A percentile compares a stretch with the other conserved stretches of the same genome.
phyloP scores from a whole-genome alignment of 2,329 filamentous ascomycete genomes.

The Hypoxylon sp. region DNA sequence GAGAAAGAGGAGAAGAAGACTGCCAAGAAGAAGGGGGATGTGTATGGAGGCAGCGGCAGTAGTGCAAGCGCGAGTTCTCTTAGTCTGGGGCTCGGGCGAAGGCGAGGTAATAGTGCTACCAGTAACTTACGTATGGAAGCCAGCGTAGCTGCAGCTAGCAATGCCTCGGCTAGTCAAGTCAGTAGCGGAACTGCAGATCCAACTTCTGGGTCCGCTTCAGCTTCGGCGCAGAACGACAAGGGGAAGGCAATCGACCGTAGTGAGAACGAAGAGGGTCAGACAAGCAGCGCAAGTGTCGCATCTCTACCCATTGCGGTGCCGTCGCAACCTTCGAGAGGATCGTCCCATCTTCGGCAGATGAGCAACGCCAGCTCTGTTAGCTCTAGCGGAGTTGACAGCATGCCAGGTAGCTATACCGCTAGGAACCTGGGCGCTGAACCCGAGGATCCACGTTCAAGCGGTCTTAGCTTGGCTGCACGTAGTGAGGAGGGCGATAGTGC shows the following conservation, averaged over 20 bases:
- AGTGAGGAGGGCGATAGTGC: conserved; percentile 65
- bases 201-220: conserved; percentile 50
- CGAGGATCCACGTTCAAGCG: conserved; percentile 67
- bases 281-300: conserved; percentile 54
- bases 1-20: conserved; percentile 88
- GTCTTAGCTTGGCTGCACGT: conserved; percentile 63
- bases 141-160: conserved; percentile 61
- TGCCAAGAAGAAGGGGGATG: conserved; percentile 71
- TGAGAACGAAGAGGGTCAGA: conserved; percentile 38
- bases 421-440: conserved; percentile 57
- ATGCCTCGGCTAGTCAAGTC: conserved; percentile 50
- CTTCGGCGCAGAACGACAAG: conserved; percentile 65
- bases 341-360: conserved; percentile 82
- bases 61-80: conserved; percentile 74
- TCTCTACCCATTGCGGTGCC: conserved; percentile 61
- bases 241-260: conserved; percentile 77
- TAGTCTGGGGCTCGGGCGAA: conserved; percentile 71
- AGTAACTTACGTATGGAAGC: conserved; percentile 72
- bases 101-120: conserved; percentile 69
- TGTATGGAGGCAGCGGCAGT: conserved; percentile 58
- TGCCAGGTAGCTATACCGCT: conserved; percentile 64
- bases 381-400: conserved; percentile 80
- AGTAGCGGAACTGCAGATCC: conserved; percentile 50
- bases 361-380: conserved; percentile 88
- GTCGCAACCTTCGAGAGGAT: conserved; percentile 67